phyloP scores from a whole-genome alignment of 140 eudicot genomes.

The Anethum foeniculum region DNA sequence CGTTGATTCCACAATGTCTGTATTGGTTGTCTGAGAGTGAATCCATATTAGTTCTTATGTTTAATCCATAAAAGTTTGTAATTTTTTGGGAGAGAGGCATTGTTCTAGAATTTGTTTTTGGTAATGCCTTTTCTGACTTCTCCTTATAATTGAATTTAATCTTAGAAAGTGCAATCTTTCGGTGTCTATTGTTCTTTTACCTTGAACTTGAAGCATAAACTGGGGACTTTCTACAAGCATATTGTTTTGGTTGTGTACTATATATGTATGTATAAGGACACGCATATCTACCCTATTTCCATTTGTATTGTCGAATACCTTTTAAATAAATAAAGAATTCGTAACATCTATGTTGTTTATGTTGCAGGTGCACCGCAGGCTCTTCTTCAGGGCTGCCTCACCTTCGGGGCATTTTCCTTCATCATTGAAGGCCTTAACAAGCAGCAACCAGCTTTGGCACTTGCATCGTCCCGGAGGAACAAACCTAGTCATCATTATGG shows the following conservation, averaged over 20 bases:
- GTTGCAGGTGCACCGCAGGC: conserved; percentile 75
- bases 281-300: not conserved
- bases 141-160: not conserved
- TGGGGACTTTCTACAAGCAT: not conserved
- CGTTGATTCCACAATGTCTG: not conserved
- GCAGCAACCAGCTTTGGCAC: conserved; percentile 84
- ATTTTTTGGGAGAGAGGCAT: not conserved
- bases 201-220: not conserved
- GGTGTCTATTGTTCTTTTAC: not conserved
- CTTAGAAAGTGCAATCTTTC: not conserved
- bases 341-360: not conserved
- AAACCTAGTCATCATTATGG: conserved; percentile 27
- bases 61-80: not conserved
- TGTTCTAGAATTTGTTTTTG: not conserved
- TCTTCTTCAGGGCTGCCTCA: conserved; percentile 79
- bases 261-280: not conserved
- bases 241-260: not conserved
- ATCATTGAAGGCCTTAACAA: conserved; percentile 79
- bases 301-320: not conserved
- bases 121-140: too few species aligned
- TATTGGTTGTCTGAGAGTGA: not conserved
- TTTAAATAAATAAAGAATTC: not conserved
- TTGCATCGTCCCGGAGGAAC: conserved; percentile 16
- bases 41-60: not conserved
- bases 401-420: conserved; percentile 85